Evolutionary conservation across 805 yeast genomes (phyloP).

Genomic region (Candida lessepsii): DNA sequence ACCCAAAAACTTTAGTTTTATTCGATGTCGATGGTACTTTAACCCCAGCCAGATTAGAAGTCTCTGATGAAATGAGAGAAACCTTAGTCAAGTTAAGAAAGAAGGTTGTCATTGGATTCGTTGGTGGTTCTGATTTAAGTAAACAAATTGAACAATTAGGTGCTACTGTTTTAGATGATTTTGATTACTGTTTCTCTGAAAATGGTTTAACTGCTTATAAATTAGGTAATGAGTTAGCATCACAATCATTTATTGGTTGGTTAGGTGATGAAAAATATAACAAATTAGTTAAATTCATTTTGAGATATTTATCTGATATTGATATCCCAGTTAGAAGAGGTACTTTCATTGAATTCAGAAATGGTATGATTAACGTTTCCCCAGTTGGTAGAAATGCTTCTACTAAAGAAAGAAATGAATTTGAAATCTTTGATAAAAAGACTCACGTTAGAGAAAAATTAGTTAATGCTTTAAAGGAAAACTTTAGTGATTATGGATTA

Average conservation of each 20-base stretch:
- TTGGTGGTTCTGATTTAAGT: constrained; percentile 93
- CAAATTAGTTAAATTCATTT: constrained; percentile 79
- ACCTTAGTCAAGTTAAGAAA: constrained; percentile 74
- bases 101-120: constrained; percentile 94
- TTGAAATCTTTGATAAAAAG: constrained; percentile 77
- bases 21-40: constrained; percentile 98
- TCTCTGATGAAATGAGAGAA: constrained; percentile 75
- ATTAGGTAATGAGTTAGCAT: constrained; percentile 80
- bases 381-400: constrained; percentile 99
- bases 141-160: constrained; percentile 98
- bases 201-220: constrained; percentile 98
- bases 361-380: constrained; percentile 97
- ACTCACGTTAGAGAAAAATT: constrained; percentile 80
- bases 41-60: constrained; percentile 88
- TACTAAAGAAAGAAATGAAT: constrained; percentile 89
- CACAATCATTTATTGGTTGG: constrained; percentile 94
- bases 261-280: constrained; percentile 94
- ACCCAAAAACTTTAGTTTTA: constrained; percentile 83
- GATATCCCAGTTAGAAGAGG: constrained; percentile 98
- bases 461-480: constrained; percentile 79
- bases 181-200: constrained; percentile 96
- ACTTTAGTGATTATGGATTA: constrained; percentile 79
- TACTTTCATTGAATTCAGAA: constrained; percentile 97
- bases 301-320: constrained; percentile 77
- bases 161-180: constrained; percentile 65